A percentile compares a stretch with the other conserved stretches of the same genome.
These are phyloP conservation scores for Pythium pyrilobum DNA, from an alignment of 352 stramenopile species.

Conservation along the genomic window DNA sequence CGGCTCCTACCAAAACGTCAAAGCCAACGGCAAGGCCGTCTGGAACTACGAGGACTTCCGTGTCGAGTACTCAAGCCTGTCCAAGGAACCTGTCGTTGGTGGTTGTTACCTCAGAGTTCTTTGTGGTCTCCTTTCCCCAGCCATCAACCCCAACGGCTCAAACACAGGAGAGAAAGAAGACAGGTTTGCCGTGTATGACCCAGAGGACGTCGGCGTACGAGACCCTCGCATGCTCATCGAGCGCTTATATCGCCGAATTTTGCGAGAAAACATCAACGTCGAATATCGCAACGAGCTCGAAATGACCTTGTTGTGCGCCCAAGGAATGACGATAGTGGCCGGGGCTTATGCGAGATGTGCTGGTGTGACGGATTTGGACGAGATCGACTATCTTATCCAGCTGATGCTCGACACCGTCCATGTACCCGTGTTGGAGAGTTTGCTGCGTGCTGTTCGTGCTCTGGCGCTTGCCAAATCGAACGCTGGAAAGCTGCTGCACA, in stretches of 20 bases:
- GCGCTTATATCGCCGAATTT: conserved; percentile 62
- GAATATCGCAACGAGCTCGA: conserved; percentile 64
- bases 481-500: conserved; percentile 42
- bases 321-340: conserved; percentile 57
- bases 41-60: conserved; percentile 97
- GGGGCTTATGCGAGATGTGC: conserved; percentile 34
- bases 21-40: conserved; percentile 62
- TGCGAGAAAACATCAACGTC: conserved; percentile 70
- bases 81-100: conserved; percentile 83
- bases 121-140: conserved; percentile 21
- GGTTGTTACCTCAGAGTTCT: conserved; percentile 87
- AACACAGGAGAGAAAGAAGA: conserved; percentile 31
- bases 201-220: conserved; percentile 49
- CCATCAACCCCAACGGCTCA: neutral
- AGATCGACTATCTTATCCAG: conserved; percentile 58
- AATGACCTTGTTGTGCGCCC: conserved; percentile 54
- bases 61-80: conserved; percentile 88
- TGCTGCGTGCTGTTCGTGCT: conserved; percentile 53
- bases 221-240: conserved; percentile 48
- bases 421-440: conserved; percentile 40
- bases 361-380: conserved; percentile 51
- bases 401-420: conserved; percentile 67
- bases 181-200: conserved; percentile 35
- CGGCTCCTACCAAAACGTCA: conserved; percentile 62
- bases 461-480: conserved; percentile 47